phyloP scores from a whole-genome alignment of 1,284 basidiomycete species.

The Cutaneotrichosporon dermatis region DNA sequence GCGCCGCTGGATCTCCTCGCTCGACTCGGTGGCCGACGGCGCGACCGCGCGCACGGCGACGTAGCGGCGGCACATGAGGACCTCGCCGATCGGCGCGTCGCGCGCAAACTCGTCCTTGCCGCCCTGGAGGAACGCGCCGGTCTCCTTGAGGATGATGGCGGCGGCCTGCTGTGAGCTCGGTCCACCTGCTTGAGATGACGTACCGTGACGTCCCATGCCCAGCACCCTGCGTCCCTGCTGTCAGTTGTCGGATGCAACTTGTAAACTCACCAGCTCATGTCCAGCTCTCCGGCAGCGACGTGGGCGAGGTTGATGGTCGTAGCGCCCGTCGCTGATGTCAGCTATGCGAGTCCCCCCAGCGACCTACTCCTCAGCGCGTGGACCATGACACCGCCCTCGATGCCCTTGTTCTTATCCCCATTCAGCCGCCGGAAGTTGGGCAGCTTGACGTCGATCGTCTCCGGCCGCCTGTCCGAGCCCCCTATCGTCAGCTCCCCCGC shows the following conservation, averaged over 20 bases:
- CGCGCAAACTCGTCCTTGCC: conserved; percentile 56
- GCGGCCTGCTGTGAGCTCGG: conserved; percentile 59
- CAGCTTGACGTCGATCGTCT: conserved; percentile 62
- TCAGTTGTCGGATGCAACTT: no score
- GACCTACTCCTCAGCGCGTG: conserved; percentile 66
- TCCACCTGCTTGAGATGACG: conserved; percentile 55
- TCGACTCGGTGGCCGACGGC: conserved; percentile 55
- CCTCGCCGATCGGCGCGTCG: conserved; percentile 57
- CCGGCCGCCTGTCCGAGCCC: conserved; percentile 73
- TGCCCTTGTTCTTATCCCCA: conserved; percentile 65
- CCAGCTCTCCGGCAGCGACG: conserved; percentile 77
- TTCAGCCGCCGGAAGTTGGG: conserved; percentile 68
- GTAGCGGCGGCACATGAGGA: conserved; percentile 77
- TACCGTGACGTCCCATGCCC: conserved; percentile 67
- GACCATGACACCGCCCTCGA: conserved; percentile 75
- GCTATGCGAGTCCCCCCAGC: not conserved
- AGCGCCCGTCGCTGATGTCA: conserved; percentile 58
- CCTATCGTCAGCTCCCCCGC: conserved; percentile 49
- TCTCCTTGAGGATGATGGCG: conserved; percentile 82
- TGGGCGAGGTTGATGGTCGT: conserved; percentile 74
- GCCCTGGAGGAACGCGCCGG: conserved; percentile 69
- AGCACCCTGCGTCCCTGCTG: conserved; percentile 50
- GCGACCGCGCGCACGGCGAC: conserved; percentile 58
- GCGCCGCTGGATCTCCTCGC: conserved; percentile 67
- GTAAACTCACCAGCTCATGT: conserved; percentile 65